These are phyloP conservation scores for Drechslerella stenobrocha DNA, from an alignment of 2,329 filamentous ascomycete species.

Conservation along the genomic window DNA sequence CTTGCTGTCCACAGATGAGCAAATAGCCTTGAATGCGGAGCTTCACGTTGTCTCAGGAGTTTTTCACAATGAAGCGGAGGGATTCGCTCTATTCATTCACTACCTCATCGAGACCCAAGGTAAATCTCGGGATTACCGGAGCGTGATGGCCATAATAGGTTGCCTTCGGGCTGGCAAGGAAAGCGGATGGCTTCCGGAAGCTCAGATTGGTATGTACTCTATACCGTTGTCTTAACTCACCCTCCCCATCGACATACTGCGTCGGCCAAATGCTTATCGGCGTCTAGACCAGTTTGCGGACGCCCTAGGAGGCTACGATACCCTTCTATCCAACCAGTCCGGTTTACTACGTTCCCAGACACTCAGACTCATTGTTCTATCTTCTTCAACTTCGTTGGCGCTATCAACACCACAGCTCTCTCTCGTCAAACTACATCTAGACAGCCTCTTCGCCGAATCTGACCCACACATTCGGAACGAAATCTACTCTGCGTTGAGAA, in stretches of 20 bases:
- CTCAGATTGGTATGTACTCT: conserved; percentile 27
- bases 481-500: conserved; percentile 72
- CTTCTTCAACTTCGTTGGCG: conserved; percentile 67
- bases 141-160: conserved; percentile 49
- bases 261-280: neutral
- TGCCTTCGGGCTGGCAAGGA: conserved; percentile 52
- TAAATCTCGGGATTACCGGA: neutral
- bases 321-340: conserved; percentile 15
- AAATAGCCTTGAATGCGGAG: conserved; percentile 31
- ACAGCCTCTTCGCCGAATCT: conserved; percentile 75
- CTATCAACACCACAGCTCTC: conserved; percentile 3
- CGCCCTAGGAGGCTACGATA: conserved; percentile 25
- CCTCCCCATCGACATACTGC: neutral
- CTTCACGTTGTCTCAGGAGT: conserved; percentile 39
- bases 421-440: conserved; percentile 65
- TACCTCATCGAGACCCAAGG: conserved; percentile 58
- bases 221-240: neutral
- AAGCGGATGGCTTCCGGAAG: conserved; percentile 50
- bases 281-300: conserved; percentile 16
- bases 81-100: conserved; percentile 56
- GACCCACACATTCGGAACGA: conserved; percentile 86
- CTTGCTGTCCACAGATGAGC: conserved; percentile 29
- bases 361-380: conserved; percentile 59
- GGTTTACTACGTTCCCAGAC: conserved; percentile 25
- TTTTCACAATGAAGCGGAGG: conserved; percentile 53